phyloP scores from a whole-genome alignment of 768 basidiomycete species.

The Mycena leptocephala region DNA sequence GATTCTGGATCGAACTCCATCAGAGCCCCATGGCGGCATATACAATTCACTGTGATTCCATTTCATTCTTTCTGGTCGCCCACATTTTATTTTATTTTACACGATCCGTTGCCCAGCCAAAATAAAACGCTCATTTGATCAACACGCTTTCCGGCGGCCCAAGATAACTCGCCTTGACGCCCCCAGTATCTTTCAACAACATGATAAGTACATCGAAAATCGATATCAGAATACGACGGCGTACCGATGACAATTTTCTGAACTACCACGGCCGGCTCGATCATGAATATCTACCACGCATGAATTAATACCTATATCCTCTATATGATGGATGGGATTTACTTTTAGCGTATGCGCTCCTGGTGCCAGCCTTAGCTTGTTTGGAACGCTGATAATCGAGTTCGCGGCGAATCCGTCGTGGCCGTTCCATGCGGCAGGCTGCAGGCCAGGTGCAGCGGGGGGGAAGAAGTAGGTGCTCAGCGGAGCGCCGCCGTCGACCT shows the following conservation, averaged over 20 bases:
- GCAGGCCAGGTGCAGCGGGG: slow-evolving; percentile 58
- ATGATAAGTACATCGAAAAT: not conserved
- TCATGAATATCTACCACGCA: slow-evolving; percentile 61
- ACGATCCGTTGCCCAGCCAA: not conserved
- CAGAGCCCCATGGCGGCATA: too few relatives aligned
- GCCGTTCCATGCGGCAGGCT: slow-evolving; percentile 65
- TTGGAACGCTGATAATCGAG: slow-evolving; percentile 59
- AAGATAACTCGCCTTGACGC: slow-evolving; percentile 70
- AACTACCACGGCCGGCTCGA: slow-evolving; percentile 73
- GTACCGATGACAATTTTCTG: slow-evolving; percentile 76
- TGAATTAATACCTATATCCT: too few relatives aligned
- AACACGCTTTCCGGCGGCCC: slow-evolving; percentile 74
- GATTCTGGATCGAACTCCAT: too few relatives aligned
- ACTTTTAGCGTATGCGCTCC: slow-evolving; percentile 77
- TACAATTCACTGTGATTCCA: too few relatives aligned
- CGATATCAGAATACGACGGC: slow-evolving; percentile 24
- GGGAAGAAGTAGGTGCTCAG: slow-evolving; percentile 66
- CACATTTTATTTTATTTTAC: not conserved
- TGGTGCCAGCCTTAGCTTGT: slow-evolving; percentile 57
- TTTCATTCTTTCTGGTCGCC: not conserved
- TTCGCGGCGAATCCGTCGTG: slow-evolving; percentile 70
- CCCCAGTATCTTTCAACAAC: slow-evolving; percentile 65
- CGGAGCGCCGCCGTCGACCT: slow-evolving; percentile 62
- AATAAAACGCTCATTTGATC: slow-evolving; percentile 23
- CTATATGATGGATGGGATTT: slow-evolving; percentile 17